Conservation (phyloP, 1,139 yeast genomes). For the Meyerozyma guilliermondii region DNA sequence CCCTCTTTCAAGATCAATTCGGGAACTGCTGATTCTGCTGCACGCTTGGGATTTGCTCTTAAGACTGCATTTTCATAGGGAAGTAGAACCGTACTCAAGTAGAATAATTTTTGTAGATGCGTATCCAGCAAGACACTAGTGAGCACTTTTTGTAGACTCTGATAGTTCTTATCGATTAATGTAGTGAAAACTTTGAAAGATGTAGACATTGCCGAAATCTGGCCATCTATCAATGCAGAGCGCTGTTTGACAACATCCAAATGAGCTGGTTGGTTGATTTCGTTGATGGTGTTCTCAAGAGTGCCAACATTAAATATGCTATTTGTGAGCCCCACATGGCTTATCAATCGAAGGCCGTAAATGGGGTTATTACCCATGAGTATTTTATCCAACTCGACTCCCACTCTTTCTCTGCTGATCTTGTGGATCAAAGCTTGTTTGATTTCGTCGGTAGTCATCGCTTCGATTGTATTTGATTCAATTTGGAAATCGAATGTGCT, state of each 20-base stretch:
- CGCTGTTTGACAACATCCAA: conserved; percentile 4
- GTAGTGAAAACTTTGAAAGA: neutral
- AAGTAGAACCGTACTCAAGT: conserved; percentile 43
- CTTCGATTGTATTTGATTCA: conserved; percentile 52
- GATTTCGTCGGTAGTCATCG: conserved; percentile 62
- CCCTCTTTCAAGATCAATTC: conserved; percentile 61
- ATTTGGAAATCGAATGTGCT: conserved; percentile 67
- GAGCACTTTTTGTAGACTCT: neutral
- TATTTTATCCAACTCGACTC: conserved; percentile 77
- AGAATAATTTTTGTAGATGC: conserved; percentile 33
- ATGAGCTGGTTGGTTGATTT: conserved; percentile 12
- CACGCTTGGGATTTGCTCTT: conserved; percentile 33
- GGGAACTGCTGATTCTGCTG: conserved; percentile 17
- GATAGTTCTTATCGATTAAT: neutral
- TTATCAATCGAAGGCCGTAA: conserved; percentile 59
- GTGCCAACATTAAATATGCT: conserved; percentile 52
- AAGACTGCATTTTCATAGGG: conserved; percentile 44
- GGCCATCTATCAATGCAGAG: neutral
- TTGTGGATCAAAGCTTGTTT: conserved; percentile 59
- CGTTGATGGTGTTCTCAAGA: conserved; percentile 16
- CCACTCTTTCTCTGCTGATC: conserved; percentile 87
- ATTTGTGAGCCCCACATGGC: conserved; percentile 48
- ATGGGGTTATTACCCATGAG: conserved; percentile 58
- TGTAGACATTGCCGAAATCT: neutral
- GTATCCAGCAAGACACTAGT: conserved; percentile 9